phyloP scores from a whole-genome alignment of 2,329 filamentous ascomycete species.

The Sphaerostilbella broomeana region DNA sequence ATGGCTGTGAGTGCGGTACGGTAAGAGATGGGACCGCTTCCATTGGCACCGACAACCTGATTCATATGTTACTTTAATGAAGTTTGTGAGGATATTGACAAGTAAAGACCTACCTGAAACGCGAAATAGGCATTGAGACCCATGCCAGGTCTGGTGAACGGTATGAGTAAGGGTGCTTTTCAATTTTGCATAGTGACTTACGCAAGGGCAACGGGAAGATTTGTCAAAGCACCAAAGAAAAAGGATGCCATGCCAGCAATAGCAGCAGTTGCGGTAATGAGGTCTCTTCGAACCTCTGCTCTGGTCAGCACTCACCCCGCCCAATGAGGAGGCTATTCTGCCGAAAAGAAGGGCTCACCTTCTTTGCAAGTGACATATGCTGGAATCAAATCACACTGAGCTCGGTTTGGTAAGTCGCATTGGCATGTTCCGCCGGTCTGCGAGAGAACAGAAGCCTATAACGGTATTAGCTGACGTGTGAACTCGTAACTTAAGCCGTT shows the following conservation, averaged over 20 bases:
- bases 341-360: too few species aligned
- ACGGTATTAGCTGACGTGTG: slow-evolving; percentile 5
- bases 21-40: slow-evolving; percentile 51
- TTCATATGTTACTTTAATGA: too few species aligned
- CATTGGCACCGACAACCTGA: slow-evolving; percentile 55
- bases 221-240: slow-evolving; percentile 72
- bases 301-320: too few species aligned
- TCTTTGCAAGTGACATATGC: slow-evolving; percentile 42
- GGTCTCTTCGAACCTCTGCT: slow-evolving; percentile 61
- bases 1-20: slow-evolving; percentile 55
- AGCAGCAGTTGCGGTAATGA: slow-evolving; percentile 79
- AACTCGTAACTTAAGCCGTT: background rate
- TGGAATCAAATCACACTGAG: slow-evolving; percentile 42
- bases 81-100: too few species aligned
- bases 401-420: slow-evolving; percentile 43
- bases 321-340: too few species aligned
- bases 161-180: background rate
- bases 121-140: slow-evolving; percentile 63
- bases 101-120: slow-evolving; percentile 40
- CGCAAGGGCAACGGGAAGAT: slow-evolving; percentile 54
- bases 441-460: slow-evolving; percentile 62
- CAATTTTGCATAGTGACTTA: slow-evolving; percentile 15
- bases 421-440: slow-evolving; percentile 72
- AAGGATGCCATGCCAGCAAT: slow-evolving; percentile 69
- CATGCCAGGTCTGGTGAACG: slow-evolving; percentile 51